phyloP scores from a whole-genome alignment of 1,139 yeast species.

The Hanseniaspora sp. region DNA sequence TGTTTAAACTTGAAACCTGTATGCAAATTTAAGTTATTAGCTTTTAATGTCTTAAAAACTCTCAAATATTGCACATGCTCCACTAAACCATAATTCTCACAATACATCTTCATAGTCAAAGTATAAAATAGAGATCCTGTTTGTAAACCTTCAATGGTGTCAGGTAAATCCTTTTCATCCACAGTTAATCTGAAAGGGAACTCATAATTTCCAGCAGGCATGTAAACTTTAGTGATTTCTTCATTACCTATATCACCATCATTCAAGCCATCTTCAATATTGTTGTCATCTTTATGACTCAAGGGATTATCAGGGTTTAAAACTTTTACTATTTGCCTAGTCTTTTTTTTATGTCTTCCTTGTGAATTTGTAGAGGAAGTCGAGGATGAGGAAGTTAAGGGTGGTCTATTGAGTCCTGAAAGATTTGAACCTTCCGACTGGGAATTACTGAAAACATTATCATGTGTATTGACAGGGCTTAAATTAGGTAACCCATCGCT shows the following conservation, averaged over 20 bases:
- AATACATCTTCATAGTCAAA: slow-evolving; percentile 24
- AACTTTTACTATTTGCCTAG: slow-evolving; percentile 18
- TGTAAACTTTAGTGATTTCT: slow-evolving; percentile 21
- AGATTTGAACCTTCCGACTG: neutral
- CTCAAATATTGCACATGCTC: slow-evolving; percentile 35
- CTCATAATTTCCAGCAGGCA: slow-evolving; percentile 57
- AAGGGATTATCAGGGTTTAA: neutral
- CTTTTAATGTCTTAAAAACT: slow-evolving; percentile 44
- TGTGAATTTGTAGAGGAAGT: slow-evolving; percentile 1
- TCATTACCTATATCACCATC: slow-evolving; percentile 26
- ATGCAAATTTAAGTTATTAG: slow-evolving; percentile 32
- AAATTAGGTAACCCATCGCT: neutral
- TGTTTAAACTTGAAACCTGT: slow-evolving; percentile 14
- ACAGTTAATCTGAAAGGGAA: slow-evolving; percentile 48
- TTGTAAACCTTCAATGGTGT: slow-evolving; percentile 55
- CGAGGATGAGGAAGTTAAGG: slow-evolving; percentile 13
- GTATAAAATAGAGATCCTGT: slow-evolving; percentile 49
- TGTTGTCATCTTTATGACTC: neutral
- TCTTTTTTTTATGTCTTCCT: slow-evolving; percentile 21
- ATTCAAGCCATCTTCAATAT: neutral
- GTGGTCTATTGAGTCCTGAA: neutral
- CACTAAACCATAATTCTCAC: slow-evolving; percentile 18
- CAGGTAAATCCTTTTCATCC: slow-evolving; percentile 40
- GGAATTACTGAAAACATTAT: slow-evolving; percentile 6
- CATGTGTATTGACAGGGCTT: slow-evolving; percentile 7